These are phyloP conservation scores for Tricholoma matsutake DNA, from an alignment of 768 basidiomycete species.

Conservation along the genomic window DNA sequence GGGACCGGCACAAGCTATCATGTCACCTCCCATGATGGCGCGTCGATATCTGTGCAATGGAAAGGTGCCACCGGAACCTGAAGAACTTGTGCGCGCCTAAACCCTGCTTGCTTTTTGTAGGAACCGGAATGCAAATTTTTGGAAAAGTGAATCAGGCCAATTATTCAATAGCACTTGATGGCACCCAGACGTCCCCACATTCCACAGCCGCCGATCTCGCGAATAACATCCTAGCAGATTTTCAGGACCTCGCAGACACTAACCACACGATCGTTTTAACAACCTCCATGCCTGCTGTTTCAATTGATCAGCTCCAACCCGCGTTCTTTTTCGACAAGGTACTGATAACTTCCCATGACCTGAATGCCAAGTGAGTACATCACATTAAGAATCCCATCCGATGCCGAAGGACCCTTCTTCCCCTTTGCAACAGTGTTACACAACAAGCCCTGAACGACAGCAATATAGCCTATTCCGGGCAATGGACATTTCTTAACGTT, in stretches of 20 bases:
- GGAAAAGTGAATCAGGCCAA: constrained; percentile 46
- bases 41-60: constrained; percentile 56
- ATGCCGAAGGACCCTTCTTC: background rate
- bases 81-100: background rate
- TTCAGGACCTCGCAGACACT: constrained; percentile 43
- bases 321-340: constrained; percentile 59
- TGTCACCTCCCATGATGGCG: constrained; percentile 57
- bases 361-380: constrained; percentile 32
- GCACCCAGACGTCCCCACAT: constrained; percentile 21
- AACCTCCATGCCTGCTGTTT: constrained; percentile 31
- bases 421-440: background rate
- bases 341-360: constrained; percentile 36
- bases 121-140: constrained; percentile 59
- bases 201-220: constrained; percentile 21
- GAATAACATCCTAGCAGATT: constrained; percentile 45
- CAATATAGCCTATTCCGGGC: constrained; percentile 48
- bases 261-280: constrained; percentile 57
- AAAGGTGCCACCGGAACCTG: constrained; percentile 43
- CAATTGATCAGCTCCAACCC: constrained; percentile 16
- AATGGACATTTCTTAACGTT: constrained; percentile 44
- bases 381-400: background rate
- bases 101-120: constrained; percentile 29
- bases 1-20: constrained; percentile 61
- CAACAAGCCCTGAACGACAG: constrained; percentile 40
- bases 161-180: constrained; percentile 55